Evolutionary conservation across 2,329 filamentous ascomycete species (phyloP).

Genomic region (Fusarium tupiense): DNA sequence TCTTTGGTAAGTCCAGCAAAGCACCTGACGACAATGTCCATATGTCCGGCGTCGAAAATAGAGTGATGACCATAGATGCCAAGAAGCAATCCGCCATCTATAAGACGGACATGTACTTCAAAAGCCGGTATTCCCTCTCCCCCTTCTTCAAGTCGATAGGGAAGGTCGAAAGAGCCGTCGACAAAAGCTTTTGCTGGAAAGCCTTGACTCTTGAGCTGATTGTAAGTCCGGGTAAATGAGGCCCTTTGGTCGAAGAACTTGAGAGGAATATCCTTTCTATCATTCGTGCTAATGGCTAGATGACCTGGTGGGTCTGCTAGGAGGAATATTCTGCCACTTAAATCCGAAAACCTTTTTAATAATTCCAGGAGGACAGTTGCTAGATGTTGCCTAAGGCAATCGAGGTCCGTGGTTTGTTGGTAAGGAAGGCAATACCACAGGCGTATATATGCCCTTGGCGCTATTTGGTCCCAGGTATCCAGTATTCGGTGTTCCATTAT

Average conservation of each 20-base stretch:
- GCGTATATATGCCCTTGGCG: background rate
- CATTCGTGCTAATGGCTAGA: background rate
- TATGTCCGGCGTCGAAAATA: background rate
- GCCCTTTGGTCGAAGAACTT: background rate
- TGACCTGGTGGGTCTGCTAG: background rate
- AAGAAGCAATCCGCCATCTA: background rate
- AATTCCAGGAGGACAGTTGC: background rate
- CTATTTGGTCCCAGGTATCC: background rate
- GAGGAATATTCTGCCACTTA: background rate
- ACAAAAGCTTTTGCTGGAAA: background rate
- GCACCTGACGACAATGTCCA: background rate
- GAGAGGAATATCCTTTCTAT: background rate
- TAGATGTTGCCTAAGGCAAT: background rate
- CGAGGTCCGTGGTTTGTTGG: background rate
- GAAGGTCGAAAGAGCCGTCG: background rate
- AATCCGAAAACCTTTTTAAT: rapidly evolving
- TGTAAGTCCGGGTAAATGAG: background rate
- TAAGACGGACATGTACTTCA: background rate
- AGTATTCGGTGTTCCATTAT: background rate
- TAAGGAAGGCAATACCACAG: background rate
- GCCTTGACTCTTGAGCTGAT: background rate
- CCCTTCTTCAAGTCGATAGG: background rate
- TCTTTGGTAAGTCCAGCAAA: background rate
- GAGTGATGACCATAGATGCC: background rate
- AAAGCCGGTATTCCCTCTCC: background rate